Conservation (phyloP, 164 flowering plant genomes). For the Protea cynaroides region DNA sequence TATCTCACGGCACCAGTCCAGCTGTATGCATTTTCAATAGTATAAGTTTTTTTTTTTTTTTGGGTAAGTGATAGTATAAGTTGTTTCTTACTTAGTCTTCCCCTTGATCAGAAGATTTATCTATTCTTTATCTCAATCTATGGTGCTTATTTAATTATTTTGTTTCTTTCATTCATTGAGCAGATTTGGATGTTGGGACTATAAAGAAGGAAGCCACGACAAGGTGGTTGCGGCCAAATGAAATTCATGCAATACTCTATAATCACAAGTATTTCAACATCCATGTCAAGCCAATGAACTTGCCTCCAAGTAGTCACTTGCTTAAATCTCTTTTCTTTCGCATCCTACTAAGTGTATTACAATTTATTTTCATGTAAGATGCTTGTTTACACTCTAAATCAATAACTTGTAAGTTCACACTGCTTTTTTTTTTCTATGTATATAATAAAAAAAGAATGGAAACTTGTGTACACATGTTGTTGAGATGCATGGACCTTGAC, state of each 20-base stretch:
- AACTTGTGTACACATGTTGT: too few species aligned
- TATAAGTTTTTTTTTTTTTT: too few species aligned
- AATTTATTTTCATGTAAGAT: neutral
- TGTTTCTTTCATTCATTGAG: constrained; percentile 10
- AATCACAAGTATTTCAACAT: constrained; percentile 54
- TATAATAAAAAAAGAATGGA: neutral
- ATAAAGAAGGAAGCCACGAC: constrained; percentile 59
- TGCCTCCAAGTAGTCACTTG: constrained; percentile 55
- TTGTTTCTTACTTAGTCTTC: neutral
- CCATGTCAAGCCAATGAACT: constrained; percentile 69
- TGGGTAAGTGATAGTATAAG: neutral
- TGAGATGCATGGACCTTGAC: too few species aligned
- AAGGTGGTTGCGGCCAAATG: constrained; percentile 91
- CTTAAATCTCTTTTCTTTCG: neutral
- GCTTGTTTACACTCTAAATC: neutral
- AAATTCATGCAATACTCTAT: constrained; percentile 79
- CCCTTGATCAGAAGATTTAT: neutral
- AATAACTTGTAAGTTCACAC: neutral
- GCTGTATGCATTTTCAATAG: neutral
- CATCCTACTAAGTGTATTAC: neutral
- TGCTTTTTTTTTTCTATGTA: neutral
- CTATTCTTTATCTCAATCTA: neutral
- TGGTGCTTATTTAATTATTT: constrained; percentile 4
- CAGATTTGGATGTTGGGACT: constrained; percentile 69
- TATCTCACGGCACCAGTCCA: neutral